Evolutionary conservation across 78 protist genomes (phyloP), one percentile per base, ranked within the genome.

Genomic region (Dictyostelium firmibasis): DNA sequence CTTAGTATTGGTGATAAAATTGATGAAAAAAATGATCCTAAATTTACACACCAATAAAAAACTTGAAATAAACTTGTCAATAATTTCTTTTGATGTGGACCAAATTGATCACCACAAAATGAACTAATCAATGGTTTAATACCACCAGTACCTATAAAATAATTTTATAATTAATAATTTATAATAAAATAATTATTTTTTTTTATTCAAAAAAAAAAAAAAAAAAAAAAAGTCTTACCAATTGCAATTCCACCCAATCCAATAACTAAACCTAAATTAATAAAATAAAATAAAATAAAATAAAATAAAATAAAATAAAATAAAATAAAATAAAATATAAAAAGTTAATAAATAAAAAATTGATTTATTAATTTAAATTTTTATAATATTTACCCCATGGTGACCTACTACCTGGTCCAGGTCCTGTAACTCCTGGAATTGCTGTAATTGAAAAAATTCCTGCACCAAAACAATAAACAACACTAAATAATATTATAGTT

Each of bases 21-120:
- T 9, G 94, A 92, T 29, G 98, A 96, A 11, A 96, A 35, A 62
- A 88, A 23, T 11, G 96, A 82, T 36, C 98, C 98, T 5, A 89
- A 20, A 83, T 97, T 97, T 75, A 97, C 95, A 33, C 78, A 41
- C 81, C 91, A 78, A 85, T 97, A 97, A 75, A 96, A 97, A 0
- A 93, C 25, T 18, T 91, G 69, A 76, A 97, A 97, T 23, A 96
- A 57, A 20, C 76, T 77, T 44, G 35, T 31, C 16, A 97, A 31
- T 35, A 89, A n/a, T 20, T 75, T 23, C 14, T n/a, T 43, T 84
- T 84, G 96, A 62, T 78, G 50, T 3, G 86, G 53, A 2, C 87
- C 72, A 25, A 97, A 74, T 84, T 97, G 98, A 44, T 97, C 98
- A 35, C 97, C 98, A 72, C 96, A 92, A 31, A 97, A 92, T 38